Evolutionary conservation across 208 protist genomes (phyloP).

Genomic region (Wallacemonas rigidus): DNA sequence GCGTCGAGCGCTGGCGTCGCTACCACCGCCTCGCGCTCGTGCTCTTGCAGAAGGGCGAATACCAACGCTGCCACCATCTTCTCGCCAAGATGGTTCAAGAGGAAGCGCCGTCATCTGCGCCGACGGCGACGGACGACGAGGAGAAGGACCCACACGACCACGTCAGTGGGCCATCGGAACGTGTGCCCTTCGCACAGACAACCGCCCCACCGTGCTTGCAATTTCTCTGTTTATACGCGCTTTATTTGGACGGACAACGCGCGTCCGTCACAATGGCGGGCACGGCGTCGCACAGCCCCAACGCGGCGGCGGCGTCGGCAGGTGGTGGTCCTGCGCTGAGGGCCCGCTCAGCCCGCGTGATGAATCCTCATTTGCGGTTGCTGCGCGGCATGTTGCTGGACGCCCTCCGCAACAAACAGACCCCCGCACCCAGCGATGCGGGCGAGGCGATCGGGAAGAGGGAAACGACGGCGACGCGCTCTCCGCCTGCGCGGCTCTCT

Average conservation of each 20-base stretch:
- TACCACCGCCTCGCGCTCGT: slow-evolving; percentile 59
- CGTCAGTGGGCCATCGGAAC: slow-evolving; percentile 4
- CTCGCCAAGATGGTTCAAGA: slow-evolving; percentile 53
- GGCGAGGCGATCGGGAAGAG: too few relatives aligned
- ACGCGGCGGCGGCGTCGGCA: slow-evolving; percentile 31
- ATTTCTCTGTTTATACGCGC: slow-evolving; percentile 78
- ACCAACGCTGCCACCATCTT: slow-evolving; percentile 71
- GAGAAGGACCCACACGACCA: slow-evolving; percentile 6
- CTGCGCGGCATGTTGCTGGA: slow-evolving; percentile 66
- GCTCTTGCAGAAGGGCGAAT: slow-evolving; percentile 67
- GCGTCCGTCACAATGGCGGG: background rate
- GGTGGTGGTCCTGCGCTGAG: slow-evolving; percentile 17
- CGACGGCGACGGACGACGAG: background rate
- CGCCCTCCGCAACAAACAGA: slow-evolving; percentile 39
- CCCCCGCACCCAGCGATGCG: too few relatives aligned
- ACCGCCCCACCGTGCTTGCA: slow-evolving; percentile 45
- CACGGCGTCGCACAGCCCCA: slow-evolving; percentile 11
- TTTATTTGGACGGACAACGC: slow-evolving; percentile 79
- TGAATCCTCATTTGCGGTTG: slow-evolving; percentile 70
- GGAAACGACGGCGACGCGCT: too few relatives aligned
- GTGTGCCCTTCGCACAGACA: slow-evolving; percentile 28
- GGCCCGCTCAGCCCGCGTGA: slow-evolving; percentile 39
- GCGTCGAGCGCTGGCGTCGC: slow-evolving; percentile 29
- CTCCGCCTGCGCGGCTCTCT: too few relatives aligned
- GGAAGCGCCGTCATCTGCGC: slow-evolving; percentile 15